A percentile compares a stretch with the other conserved stretches of the same genome.
These are phyloP conservation scores for Mrakia gelida DNA, from an alignment of 768 basidiomycete species.

Conservation along the genomic window DNA sequence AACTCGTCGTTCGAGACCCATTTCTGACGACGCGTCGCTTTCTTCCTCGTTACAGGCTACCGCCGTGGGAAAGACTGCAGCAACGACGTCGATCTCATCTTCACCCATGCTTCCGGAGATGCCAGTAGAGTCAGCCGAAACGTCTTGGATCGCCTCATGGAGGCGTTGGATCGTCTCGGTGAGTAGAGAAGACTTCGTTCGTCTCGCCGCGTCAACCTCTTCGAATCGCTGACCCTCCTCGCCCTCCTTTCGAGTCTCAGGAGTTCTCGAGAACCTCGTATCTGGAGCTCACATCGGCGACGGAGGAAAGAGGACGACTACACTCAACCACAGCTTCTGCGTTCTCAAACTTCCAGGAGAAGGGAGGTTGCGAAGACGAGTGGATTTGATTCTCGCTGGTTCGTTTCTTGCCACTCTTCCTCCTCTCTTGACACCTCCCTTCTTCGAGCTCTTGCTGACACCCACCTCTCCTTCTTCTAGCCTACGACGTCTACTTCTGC, in stretches of 20 bases:
- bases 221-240: background rate
- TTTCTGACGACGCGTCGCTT: background rate
- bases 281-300: constrained; percentile 28
- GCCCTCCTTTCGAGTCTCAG: constrained; percentile 34
- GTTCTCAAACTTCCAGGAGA: constrained; percentile 63
- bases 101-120: constrained; percentile 60
- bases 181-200: constrained; percentile 32
- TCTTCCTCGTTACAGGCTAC: constrained; percentile 53
- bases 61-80: constrained; percentile 74
- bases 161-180: constrained; percentile 58
- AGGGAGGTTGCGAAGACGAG: constrained; percentile 57
- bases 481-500: constrained; percentile 74
- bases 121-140: constrained; percentile 62
- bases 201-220: too few relatives aligned
- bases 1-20: background rate
- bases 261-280: constrained; percentile 17
- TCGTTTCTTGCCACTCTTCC: background rate
- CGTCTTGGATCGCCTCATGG: constrained; percentile 50
- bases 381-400: constrained; percentile 72
- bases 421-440: too few relatives aligned
- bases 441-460: background rate
- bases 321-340: constrained; percentile 77
- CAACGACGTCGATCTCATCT: constrained; percentile 85
- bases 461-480: constrained; percentile 24
- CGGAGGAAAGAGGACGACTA: constrained; percentile 59